Percentiles rank a stretch among this genome's conserved stretches.
phyloP scores from a whole-genome alignment of 202 grass and related monocot species.

The Digitaria exilis region DNA sequence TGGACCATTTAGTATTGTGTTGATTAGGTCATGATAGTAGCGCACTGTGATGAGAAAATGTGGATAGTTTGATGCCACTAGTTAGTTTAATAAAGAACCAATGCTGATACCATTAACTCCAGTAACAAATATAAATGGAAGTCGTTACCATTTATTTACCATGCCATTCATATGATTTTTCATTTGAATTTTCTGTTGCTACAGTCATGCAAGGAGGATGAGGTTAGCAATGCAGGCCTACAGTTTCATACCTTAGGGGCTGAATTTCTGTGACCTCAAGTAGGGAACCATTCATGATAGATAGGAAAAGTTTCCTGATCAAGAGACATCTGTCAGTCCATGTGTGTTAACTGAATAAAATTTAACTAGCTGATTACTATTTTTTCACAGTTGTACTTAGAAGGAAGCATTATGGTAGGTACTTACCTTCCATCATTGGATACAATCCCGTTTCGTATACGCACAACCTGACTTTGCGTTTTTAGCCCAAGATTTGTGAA shows the following conservation, averaged over 20 bases:
- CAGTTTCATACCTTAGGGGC: conserved; percentile 68
- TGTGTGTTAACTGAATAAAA: conserved; percentile 27
- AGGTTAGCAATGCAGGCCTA: not conserved
- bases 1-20: not conserved
- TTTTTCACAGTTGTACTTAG: conserved; percentile 8
- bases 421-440: conserved; percentile 76
- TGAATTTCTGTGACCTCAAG: conserved; percentile 89
- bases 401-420: conserved; percentile 32
- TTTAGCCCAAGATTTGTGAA: conserved; percentile 51
- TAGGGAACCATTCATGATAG: conserved; percentile 63
- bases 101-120: not conserved
- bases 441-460: conserved; percentile 65
- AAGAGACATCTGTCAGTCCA: conserved; percentile 39
- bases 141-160: conserved; percentile 18
- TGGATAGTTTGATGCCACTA: not conserved
- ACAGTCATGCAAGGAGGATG: conserved; percentile 29
- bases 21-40: conserved; percentile 1
- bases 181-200: conserved; percentile 32
- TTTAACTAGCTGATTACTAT: not conserved
- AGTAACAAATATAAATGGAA: conserved; percentile 3
- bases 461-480: conserved; percentile 45
- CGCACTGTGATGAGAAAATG: not conserved
- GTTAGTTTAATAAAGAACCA: conserved; percentile 20
- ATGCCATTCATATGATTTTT: not conserved
- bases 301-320: conserved; percentile 83